phyloP scores from a whole-genome alignment of 148 eudicot genomes.

The Rheum nobile region DNA sequence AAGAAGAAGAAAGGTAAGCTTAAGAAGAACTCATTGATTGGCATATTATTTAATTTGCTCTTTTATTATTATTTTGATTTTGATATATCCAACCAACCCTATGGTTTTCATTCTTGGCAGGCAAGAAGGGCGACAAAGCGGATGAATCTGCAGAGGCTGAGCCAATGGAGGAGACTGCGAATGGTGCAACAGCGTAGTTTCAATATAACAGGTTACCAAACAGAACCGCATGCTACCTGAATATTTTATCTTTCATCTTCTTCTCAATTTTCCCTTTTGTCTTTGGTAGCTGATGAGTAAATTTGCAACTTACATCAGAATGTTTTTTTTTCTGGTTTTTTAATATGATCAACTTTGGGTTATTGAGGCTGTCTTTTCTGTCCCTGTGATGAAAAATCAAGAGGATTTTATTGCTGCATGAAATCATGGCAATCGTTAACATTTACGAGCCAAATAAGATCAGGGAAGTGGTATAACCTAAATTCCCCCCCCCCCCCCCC shows the following conservation, averaged over 20 bases:
- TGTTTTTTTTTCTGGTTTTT: background rate
- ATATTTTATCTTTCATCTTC: background rate
- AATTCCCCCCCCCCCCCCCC: too few relatives aligned
- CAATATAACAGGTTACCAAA: background rate
- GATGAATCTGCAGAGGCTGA: background rate
- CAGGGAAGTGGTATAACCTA: background rate
- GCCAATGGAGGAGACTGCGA: background rate
- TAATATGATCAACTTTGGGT: background rate
- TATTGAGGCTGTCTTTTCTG: background rate
- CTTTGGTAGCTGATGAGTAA: slow-evolving; percentile 6
- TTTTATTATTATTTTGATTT: background rate
- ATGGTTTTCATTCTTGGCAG: background rate
- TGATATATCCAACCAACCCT: background rate
- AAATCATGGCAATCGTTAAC: background rate
- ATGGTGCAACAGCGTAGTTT: background rate
- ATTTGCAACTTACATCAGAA: slow-evolving; percentile 5
- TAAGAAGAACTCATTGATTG: background rate
- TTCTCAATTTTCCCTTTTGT: background rate
- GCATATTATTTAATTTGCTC: background rate
- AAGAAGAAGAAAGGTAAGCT: slow-evolving; percentile 89
- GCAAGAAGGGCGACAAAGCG: background rate
- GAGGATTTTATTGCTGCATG: background rate
- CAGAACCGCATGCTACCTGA: background rate
- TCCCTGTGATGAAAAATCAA: background rate
- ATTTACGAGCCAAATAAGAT: background rate